Conservation (phyloP, 768 basidiomycete genomes). For the Mycena crocata region DNA sequence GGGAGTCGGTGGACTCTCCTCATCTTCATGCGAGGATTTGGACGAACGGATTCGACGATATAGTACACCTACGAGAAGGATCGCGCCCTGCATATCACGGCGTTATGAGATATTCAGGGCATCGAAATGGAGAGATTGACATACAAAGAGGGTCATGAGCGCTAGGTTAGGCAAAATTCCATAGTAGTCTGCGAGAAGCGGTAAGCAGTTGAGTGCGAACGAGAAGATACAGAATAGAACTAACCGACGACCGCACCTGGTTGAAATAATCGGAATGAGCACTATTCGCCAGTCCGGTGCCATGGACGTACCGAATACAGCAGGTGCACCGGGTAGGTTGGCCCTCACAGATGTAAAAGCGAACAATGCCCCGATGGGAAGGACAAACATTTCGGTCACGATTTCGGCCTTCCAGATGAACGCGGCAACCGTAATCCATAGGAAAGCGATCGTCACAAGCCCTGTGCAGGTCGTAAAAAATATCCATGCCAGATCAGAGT, state of each 20-base stretch:
- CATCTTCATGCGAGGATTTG: too few relatives aligned
- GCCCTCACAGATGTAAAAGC: slow-evolving; percentile 39
- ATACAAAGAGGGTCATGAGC: slow-evolving; percentile 3
- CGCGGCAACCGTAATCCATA: slow-evolving; percentile 17
- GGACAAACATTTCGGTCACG: slow-evolving; percentile 15
- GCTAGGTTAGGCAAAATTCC: slow-evolving; percentile 9
- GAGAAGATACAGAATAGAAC: background rate
- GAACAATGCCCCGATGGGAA: slow-evolving; percentile 32
- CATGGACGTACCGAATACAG: slow-evolving; percentile 40
- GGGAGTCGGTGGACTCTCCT: too few relatives aligned
- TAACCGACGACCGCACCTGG: slow-evolving; percentile 8
- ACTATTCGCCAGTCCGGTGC: background rate
- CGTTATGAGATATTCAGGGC: too few relatives aligned
- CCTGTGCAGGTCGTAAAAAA: background rate
- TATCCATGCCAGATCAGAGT: too few relatives aligned
- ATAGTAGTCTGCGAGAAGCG: slow-evolving; percentile 22
- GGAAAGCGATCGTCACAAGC: slow-evolving; percentile 16
- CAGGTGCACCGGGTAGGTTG: slow-evolving; percentile 38
- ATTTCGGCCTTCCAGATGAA: slow-evolving; percentile 6
- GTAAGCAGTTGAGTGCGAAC: background rate
- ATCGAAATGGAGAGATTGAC: too few relatives aligned
- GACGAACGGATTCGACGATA: too few relatives aligned
- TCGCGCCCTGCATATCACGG: too few relatives aligned
- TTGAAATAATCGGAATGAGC: background rate
- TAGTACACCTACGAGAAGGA: too few relatives aligned